Conservation (phyloP, 495 filamentous ascomycete species). For the Tetracladium setigerum region DNA sequence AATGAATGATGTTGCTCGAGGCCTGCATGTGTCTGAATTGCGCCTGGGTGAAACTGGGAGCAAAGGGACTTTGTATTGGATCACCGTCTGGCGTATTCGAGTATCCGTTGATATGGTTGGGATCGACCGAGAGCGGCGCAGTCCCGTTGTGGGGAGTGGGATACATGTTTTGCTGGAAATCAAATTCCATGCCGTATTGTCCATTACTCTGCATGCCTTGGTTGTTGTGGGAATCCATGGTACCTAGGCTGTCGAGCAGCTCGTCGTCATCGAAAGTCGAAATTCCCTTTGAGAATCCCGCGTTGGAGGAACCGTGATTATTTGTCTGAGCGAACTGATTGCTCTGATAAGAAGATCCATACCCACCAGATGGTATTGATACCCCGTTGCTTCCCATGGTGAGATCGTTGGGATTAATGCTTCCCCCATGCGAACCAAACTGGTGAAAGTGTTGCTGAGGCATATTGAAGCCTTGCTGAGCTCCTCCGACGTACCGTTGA, state of each 20-base stretch:
- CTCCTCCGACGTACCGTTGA: slow-evolving; percentile 40
- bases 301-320: slow-evolving; percentile 5
- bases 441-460: slow-evolving; percentile 58
- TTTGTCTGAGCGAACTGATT: slow-evolving; percentile 12
- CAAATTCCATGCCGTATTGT: slow-evolving; percentile 40
- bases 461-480: slow-evolving; percentile 54
- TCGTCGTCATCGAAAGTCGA: slow-evolving; percentile 58
- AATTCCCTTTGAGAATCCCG: slow-evolving; percentile 32
- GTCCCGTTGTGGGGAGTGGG: slow-evolving; percentile 29
- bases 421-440: slow-evolving; percentile 56
- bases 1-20: slow-evolving; percentile 41
- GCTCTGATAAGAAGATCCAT: slow-evolving; percentile 17
- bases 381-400: slow-evolving; percentile 47
- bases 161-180: slow-evolving; percentile 41
- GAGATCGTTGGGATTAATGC: slow-evolving; percentile 82
- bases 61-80: slow-evolving; percentile 81
- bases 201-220: slow-evolving; percentile 41
- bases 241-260: slow-evolving; percentile 47
- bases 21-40: slow-evolving; percentile 60
- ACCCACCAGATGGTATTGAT: slow-evolving; percentile 17
- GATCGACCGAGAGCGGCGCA: slow-evolving; percentile 30
- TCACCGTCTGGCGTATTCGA: slow-evolving; percentile 83
- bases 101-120: slow-evolving; percentile 44
- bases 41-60: slow-evolving; percentile 64
- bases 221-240: slow-evolving; percentile 33